phyloP scores from a whole-genome alignment of 139 green algal genomes.

The Micractinium conductrix region DNA sequence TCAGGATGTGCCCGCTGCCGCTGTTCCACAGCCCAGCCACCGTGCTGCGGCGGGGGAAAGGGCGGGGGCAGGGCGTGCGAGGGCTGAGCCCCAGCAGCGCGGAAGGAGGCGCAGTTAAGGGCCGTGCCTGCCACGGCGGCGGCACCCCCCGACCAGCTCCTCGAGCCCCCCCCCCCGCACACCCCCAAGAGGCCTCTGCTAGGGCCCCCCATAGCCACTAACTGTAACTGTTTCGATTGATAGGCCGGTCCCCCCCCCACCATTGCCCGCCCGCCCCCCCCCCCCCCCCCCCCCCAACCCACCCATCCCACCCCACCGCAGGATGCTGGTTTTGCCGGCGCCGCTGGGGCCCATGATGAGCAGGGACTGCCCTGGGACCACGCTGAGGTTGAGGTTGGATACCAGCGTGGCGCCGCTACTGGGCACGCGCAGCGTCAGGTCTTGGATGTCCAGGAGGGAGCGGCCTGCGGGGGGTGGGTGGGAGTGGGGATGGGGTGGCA shows the following conservation, averaged over 20 bases:
- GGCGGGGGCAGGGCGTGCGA: no score
- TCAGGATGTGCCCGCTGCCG: slow-evolving; percentile 68
- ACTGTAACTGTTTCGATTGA: no score
- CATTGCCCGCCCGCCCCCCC: no score
- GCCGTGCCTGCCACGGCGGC: no score
- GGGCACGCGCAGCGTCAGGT: slow-evolving; percentile 68
- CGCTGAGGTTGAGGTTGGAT: slow-evolving; percentile 43
- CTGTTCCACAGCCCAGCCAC: slow-evolving; percentile 92
- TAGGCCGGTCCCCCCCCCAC: no score
- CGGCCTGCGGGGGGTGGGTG: neutral
- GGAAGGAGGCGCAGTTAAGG: no score
- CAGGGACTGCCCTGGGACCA: slow-evolving; percentile 64
- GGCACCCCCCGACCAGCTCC: no score
- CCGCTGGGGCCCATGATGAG: slow-evolving; percentile 93
- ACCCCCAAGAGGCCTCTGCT: no score
- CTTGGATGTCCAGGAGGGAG: slow-evolving; percentile 64
- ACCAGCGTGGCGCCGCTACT: slow-evolving; percentile 33
- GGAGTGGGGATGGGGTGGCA: neutral
- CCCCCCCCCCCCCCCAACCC: no score
- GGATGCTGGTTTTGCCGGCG: slow-evolving; percentile 88
- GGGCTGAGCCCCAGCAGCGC: no score
- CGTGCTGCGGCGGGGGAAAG: slow-evolving; percentile 41
- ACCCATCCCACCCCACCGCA: slow-evolving; percentile 4
- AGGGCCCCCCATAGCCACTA: no score
- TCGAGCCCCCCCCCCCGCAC: no score